phyloP scores from a whole-genome alignment of 1,139 yeast species.

The Candida tropicalis region DNA sequence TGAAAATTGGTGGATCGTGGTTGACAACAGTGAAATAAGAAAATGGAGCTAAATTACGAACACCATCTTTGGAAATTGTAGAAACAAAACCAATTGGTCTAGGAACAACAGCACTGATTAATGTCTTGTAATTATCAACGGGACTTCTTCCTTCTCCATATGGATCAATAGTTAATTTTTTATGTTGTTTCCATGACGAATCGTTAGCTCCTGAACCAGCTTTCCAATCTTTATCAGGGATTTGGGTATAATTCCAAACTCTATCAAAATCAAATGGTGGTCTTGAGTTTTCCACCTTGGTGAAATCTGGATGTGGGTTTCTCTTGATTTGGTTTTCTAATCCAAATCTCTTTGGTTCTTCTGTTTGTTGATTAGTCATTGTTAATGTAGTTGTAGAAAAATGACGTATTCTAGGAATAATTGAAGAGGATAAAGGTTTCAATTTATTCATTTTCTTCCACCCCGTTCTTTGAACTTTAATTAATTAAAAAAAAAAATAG shows the following conservation, averaged over 20 bases:
- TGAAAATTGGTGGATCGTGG: conserved; percentile 62
- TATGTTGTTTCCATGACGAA: conserved; percentile 44
- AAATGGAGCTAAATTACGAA: conserved; percentile 57
- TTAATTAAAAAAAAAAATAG: too few relatives aligned
- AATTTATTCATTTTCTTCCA: conserved; percentile 3
- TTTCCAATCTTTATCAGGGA: conserved; percentile 42
- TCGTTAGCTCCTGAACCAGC: conserved; percentile 52
- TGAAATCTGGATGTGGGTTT: conserved; percentile 30
- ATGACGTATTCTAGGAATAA: background rate
- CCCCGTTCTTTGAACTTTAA: background rate
- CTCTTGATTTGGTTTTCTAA: conserved; percentile 20
- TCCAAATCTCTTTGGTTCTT: conserved; percentile 18
- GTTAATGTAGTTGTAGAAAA: background rate
- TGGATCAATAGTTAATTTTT: conserved; percentile 54
- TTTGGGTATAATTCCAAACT: conserved; percentile 24
- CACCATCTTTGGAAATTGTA: conserved; percentile 46
- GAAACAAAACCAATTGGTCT: conserved; percentile 64
- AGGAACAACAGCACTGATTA: conserved; percentile 55
- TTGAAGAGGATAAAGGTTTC: background rate
- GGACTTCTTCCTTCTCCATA: conserved; percentile 43
- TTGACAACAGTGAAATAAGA: conserved; percentile 54
- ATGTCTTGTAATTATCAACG: conserved; percentile 50
- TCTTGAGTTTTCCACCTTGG: conserved; percentile 26
- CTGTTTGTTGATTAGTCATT: conserved; percentile 7
- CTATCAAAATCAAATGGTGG: conserved; percentile 24